phyloP scores from a whole-genome alignment of 2,329 filamentous ascomycete species.

The Dichotomopilus funicola region DNA sequence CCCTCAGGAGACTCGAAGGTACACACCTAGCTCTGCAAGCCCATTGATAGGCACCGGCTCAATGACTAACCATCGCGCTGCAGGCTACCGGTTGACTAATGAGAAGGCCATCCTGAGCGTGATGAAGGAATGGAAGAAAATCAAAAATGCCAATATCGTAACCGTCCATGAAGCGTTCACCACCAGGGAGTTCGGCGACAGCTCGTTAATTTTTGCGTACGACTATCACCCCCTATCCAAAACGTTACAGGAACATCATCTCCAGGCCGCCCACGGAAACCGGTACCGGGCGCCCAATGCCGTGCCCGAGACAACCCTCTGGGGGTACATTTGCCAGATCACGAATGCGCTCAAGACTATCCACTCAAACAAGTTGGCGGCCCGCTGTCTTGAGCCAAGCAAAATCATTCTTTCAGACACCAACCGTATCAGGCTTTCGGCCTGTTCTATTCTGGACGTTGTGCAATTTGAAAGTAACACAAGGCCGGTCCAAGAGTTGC shows the following conservation, averaged over 20 bases:
- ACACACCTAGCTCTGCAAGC: slow-evolving; percentile 3
- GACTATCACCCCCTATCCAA: slow-evolving; percentile 90
- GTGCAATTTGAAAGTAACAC: slow-evolving; percentile 66
- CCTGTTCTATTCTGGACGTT: slow-evolving; percentile 84
- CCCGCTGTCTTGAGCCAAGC: slow-evolving; percentile 75
- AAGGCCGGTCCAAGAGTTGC: slow-evolving; percentile 64
- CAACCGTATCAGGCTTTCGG: slow-evolving; percentile 80
- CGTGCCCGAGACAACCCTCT: slow-evolving; percentile 68
- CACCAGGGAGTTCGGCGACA: slow-evolving; percentile 85
- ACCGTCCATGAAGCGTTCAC: slow-evolving; percentile 90
- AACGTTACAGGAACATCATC: slow-evolving; percentile 79
- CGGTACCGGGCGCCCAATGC: slow-evolving; percentile 33
- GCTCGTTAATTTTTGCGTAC: slow-evolving; percentile 87
- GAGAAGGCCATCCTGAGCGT: slow-evolving; percentile 82
- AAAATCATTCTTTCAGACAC: slow-evolving; percentile 89
- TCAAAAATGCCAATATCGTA: slow-evolving; percentile 76
- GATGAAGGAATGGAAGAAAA: slow-evolving; percentile 74
- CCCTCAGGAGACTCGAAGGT: slow-evolving; percentile 78
- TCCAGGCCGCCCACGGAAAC: slow-evolving; percentile 41
- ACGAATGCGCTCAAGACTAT: slow-evolving; percentile 82
- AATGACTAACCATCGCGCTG: slow-evolving; percentile 10
- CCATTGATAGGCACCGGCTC: not conserved
- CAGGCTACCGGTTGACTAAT: slow-evolving; percentile 73
- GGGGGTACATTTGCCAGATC: slow-evolving; percentile 90
- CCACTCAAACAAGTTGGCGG: slow-evolving; percentile 73